phyloP scores from a whole-genome alignment of 2,329 filamentous ascomycete species.

The Myriosclerotinia scirpicola region DNA sequence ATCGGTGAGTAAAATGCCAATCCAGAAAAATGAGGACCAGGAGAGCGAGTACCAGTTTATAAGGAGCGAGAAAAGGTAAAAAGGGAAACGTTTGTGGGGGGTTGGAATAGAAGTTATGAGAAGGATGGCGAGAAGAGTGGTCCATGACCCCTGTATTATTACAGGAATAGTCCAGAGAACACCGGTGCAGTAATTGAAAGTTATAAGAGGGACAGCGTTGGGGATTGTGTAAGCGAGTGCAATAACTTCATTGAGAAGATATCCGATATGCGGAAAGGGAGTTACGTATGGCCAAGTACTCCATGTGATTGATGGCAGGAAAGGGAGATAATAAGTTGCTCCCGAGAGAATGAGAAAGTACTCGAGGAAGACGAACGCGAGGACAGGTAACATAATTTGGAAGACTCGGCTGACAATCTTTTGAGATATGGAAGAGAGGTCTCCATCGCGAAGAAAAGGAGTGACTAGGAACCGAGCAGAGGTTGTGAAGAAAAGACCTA shows the following conservation, averaged over 20 bases:
- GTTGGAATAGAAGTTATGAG: slow-evolving; percentile 48
- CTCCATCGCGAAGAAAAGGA: slow-evolving; percentile 46
- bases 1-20: slow-evolving; percentile 48
- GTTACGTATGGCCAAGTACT: slow-evolving; percentile 49
- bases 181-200: slow-evolving; percentile 50
- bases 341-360: slow-evolving; percentile 50
- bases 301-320: slow-evolving; percentile 49
- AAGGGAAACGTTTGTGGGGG: slow-evolving; percentile 48
- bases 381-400: slow-evolving; percentile 49
- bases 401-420: slow-evolving; percentile 47
- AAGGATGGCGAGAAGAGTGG: slow-evolving; percentile 46
- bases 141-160: slow-evolving; percentile 49
- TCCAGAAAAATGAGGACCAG: slow-evolving; percentile 49
- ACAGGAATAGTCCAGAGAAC: slow-evolving; percentile 53
- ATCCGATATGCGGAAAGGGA: slow-evolving; percentile 44
- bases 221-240: slow-evolving; percentile 50
- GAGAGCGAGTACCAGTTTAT: slow-evolving; percentile 50
- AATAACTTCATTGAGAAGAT: slow-evolving; percentile 47
- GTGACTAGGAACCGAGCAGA: slow-evolving; percentile 48
- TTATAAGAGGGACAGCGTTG: slow-evolving; percentile 49
- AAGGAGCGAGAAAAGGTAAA: slow-evolving; percentile 46
- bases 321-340: slow-evolving; percentile 46
- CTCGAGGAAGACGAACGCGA: slow-evolving; percentile 46
- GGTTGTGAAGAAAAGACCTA: slow-evolving; percentile 51
- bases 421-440: slow-evolving; percentile 46